Conservation (phyloP, 2,329 filamentous ascomycete species). For the Chaetomiaceae sp. region DNA sequence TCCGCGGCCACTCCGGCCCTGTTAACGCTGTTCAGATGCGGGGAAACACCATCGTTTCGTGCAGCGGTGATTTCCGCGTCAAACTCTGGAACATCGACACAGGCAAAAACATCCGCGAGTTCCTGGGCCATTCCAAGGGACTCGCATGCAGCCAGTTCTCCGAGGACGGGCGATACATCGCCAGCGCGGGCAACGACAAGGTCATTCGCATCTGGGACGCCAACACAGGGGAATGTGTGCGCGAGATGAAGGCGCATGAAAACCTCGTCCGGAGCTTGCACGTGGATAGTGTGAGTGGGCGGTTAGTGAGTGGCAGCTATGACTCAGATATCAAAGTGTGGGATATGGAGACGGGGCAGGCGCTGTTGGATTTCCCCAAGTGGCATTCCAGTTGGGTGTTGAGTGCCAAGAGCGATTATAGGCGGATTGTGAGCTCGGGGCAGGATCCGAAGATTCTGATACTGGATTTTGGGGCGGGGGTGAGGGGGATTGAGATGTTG, state of each 20-base stretch:
- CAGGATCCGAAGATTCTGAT: constrained; percentile 91
- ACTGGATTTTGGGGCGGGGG: constrained; percentile 76
- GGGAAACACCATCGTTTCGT: constrained; percentile 87
- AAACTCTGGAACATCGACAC: constrained; percentile 95
- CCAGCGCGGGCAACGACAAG: constrained; percentile 92
- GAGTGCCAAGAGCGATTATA: constrained; percentile 91
- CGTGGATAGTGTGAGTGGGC: constrained; percentile 79
- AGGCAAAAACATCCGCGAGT: constrained; percentile 84
- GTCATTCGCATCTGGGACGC: constrained; percentile 96
- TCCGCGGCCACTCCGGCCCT: constrained; percentile 82
- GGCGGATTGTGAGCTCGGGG: constrained; percentile 88
- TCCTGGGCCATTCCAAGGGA: constrained; percentile 84
- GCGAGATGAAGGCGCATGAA: constrained; percentile 76
- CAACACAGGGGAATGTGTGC: constrained; percentile 78
- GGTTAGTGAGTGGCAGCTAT: constrained; percentile 88
- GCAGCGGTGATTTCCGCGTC: constrained; percentile 86
- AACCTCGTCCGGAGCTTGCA: constrained; percentile 86
- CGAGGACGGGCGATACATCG: constrained; percentile 88
- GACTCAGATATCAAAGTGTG: constrained; percentile 95
- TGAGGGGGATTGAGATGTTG: constrained; percentile 55
- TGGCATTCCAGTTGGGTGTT: constrained; percentile 98
- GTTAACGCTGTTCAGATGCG: constrained; percentile 96
- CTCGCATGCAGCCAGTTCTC: constrained; percentile 95
- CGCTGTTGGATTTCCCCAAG: constrained; percentile 80
- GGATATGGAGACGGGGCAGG: constrained; percentile 73